phyloP scores from a whole-genome alignment of 148 eudicot genomes.

The Beta vulgaris region DNA sequence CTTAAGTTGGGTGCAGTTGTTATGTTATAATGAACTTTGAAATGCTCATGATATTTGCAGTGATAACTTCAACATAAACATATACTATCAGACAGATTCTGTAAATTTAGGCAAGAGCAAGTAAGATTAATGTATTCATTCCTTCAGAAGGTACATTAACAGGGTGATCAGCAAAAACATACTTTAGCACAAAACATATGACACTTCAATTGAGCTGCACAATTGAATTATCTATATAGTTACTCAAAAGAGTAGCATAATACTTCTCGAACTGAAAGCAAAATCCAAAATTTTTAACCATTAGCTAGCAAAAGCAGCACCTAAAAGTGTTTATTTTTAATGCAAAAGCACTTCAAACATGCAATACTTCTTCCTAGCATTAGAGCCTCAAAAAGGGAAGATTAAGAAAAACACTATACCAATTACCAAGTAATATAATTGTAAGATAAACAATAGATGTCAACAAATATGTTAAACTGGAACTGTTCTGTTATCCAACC shows the following conservation, averaged over 20 bases:
- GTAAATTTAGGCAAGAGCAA: no score
- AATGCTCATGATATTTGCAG: no score
- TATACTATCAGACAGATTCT: no score
- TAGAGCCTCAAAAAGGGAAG: background rate
- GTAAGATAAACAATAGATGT: background rate
- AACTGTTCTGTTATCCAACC: conserved; percentile 21
- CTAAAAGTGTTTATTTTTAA: conserved; percentile 3
- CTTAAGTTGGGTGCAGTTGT: no score
- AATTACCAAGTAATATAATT: background rate
- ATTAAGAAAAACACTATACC: background rate
- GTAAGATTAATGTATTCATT: background rate
- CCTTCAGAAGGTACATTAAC: background rate
- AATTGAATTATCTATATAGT: background rate
- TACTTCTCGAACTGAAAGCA: background rate
- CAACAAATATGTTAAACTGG: conserved; percentile 33
- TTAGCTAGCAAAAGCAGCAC: background rate
- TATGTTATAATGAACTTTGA: no score
- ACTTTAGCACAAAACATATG: background rate
- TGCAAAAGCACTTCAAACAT: background rate
- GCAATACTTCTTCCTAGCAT: background rate
- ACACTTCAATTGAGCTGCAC: background rate
- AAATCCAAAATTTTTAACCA: background rate
- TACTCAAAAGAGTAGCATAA: background rate
- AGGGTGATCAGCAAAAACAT: background rate
- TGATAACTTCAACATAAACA: no score